These are phyloP conservation scores for Heliamphora exappendiculata DNA, from an alignment of 148 eudicot species.

Conservation along the genomic window DNA sequence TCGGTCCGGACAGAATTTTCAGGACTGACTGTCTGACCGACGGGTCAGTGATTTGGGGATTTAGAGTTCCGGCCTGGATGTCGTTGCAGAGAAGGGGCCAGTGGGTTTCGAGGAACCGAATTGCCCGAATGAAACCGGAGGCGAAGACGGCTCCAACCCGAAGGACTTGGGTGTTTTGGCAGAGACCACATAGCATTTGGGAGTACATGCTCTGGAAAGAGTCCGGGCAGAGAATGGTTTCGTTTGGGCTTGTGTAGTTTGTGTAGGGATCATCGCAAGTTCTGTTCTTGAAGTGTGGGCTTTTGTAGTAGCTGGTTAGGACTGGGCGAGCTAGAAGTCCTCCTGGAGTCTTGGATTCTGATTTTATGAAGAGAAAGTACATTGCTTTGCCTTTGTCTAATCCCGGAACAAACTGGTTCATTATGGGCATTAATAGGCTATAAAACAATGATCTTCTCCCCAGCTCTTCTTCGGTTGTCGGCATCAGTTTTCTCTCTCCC, in stretches of 20 bases:
- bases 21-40: constrained; percentile 39
- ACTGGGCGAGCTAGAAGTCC: constrained; percentile 74
- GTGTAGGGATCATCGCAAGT: constrained; percentile 69
- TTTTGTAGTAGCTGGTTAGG: constrained; percentile 67
- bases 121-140: constrained; percentile 82
- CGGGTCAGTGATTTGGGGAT: constrained; percentile 47
- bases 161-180: constrained; percentile 50
- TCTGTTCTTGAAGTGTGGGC: constrained; percentile 48
- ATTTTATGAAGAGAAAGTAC: constrained; percentile 68
- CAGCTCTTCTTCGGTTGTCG: constrained; percentile 64
- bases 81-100: constrained; percentile 45
- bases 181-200: constrained; percentile 67
- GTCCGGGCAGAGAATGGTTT: constrained; percentile 64
- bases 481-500: constrained; percentile 77
- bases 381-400: constrained; percentile 75
- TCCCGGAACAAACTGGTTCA: constrained; percentile 64
- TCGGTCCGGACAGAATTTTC: constrained; percentile 41
- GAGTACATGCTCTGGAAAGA: constrained; percentile 81
- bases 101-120: constrained; percentile 56
- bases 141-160: constrained; percentile 85
- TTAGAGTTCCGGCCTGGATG: constrained; percentile 44
- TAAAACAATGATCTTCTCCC: constrained; percentile 55
- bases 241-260: constrained; percentile 75
- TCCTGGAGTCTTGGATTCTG: constrained; percentile 68
- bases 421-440: constrained; percentile 77